Percentiles rank a stretch among this genome's conserved stretches.
Evolutionary conservation across 768 basidiomycete species (phyloP).

Genomic region (Serendipita sp.): DNA sequence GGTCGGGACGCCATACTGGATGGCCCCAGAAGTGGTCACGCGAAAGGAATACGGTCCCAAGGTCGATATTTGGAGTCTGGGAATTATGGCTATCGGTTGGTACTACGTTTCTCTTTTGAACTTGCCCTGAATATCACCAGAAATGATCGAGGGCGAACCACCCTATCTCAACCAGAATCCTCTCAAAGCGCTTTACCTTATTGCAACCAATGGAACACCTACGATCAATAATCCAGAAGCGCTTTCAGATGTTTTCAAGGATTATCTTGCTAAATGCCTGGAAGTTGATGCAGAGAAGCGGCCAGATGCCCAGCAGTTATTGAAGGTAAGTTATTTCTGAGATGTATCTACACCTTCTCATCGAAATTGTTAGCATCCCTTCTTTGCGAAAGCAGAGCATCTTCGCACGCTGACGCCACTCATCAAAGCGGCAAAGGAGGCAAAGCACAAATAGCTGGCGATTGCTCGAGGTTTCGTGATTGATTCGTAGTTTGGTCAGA

Average conservation of each 20-base stretch:
- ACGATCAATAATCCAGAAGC: conserved; percentile 82
- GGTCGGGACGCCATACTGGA: conserved; percentile 99
- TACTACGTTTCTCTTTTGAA: conserved; percentile 10
- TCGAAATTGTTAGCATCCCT: conserved; percentile 43
- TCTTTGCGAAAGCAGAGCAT: conserved; percentile 79
- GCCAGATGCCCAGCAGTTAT: conserved; percentile 65
- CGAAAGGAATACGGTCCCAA: conserved; percentile 96
- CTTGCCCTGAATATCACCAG: conserved; percentile 23
- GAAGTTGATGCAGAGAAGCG: conserved; percentile 94
- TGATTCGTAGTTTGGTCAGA: too few species aligned
- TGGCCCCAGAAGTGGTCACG: conserved; percentile 97
- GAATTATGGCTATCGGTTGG: conserved; percentile 89
- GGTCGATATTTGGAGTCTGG: conserved; percentile 95
- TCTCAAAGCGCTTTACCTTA: conserved; percentile 89
- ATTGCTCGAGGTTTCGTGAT: neutral
- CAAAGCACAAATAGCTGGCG: conserved; percentile 8
- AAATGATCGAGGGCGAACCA: conserved; percentile 98
- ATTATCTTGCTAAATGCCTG: conserved; percentile 74
- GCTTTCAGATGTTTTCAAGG: conserved; percentile 61
- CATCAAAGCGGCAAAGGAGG: conserved; percentile 80
- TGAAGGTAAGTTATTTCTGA: conserved; percentile 38
- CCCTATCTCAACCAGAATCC: conserved; percentile 95
- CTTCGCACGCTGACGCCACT: conserved; percentile 71
- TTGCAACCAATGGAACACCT: conserved; percentile 96
- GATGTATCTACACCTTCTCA: neutral